These are phyloP conservation scores for Fusarium pseudograminearum DNA, from an alignment of 2,329 filamentous ascomycete genomes.

Conservation along the genomic window DNA sequence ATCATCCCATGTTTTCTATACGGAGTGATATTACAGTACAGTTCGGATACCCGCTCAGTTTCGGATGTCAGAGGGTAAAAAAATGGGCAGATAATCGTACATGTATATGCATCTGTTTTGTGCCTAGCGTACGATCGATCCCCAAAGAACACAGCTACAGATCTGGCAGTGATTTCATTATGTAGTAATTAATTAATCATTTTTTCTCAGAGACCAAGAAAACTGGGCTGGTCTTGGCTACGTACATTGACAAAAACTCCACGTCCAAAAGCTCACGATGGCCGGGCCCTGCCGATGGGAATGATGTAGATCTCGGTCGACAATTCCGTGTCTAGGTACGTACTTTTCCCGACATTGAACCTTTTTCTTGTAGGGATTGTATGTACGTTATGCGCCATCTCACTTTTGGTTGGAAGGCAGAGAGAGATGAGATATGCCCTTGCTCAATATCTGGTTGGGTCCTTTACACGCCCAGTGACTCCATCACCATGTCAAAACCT, in stretches of 20 bases:
- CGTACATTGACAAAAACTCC: neutral
- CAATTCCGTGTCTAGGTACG: slow-evolving; percentile 14
- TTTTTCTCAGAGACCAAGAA: neutral
- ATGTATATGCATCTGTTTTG: slow-evolving; percentile 5
- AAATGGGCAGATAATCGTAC: slow-evolving; percentile 13
- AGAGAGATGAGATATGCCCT: slow-evolving; percentile 6
- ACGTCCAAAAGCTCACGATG: slow-evolving; percentile 16
- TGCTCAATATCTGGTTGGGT: slow-evolving; percentile 20
- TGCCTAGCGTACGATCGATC: slow-evolving; percentile 21
- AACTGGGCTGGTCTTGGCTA: neutral
- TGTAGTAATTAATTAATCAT: neutral
- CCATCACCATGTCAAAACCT: slow-evolving; percentile 11
- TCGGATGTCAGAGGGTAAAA: slow-evolving; percentile 33
- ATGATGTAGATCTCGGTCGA: slow-evolving; percentile 47
- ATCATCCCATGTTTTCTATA: neutral
- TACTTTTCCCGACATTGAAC: neutral
- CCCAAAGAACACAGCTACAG: slow-evolving; percentile 23
- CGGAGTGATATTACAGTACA: neutral
- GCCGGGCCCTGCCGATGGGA: slow-evolving; percentile 44
- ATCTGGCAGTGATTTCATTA: slow-evolving; percentile 1
- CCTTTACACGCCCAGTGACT: slow-evolving; percentile 13
- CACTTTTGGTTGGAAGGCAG: slow-evolving; percentile 16
- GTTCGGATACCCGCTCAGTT: slow-evolving; percentile 8
- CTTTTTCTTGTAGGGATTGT: neutral
- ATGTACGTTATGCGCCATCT: slow-evolving; percentile 17